phyloP scores from a whole-genome alignment of 768 basidiomycete species.

The Russula abietina region DNA sequence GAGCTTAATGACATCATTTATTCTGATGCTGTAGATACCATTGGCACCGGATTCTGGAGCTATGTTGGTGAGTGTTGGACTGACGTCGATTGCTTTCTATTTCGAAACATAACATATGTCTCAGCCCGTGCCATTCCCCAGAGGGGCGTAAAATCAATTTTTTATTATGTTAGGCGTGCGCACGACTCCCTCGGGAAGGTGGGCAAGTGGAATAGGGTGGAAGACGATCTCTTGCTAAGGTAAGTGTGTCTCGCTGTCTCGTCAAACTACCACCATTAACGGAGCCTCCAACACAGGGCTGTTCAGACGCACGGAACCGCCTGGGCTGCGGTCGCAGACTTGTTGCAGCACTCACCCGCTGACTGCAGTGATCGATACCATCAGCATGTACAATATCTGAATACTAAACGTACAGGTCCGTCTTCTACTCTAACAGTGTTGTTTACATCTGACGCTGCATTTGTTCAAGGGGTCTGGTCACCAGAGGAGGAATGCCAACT shows the following conservation, averaged over 20 bases:
- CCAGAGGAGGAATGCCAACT: not conserved
- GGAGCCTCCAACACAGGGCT: not conserved
- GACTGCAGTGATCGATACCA: too few species aligned
- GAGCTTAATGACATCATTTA: not conserved
- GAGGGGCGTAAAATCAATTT: not conserved
- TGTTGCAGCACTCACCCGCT: too few species aligned
- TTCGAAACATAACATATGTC: not conserved
- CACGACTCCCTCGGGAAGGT: not conserved
- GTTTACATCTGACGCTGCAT: too few species aligned
- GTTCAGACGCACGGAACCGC: too few species aligned
- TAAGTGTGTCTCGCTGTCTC: not conserved
- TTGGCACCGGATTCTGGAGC: not conserved
- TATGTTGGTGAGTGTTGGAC: not conserved
- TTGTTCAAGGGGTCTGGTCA: not conserved
- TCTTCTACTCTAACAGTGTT: not conserved
- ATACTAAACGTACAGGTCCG: not conserved
- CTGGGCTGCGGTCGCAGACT: too few species aligned
- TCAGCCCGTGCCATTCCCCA: not conserved
- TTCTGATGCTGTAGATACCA: not conserved
- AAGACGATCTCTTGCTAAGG: not conserved
- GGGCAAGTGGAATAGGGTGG: not conserved
- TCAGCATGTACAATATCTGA: too few species aligned
- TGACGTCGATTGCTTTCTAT: not conserved
- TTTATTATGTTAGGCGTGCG: not conserved
- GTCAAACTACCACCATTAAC: not conserved